Percentiles rank a stretch among this genome's conserved stretches.
phyloP scores from a whole-genome alignment of 495 filamentous ascomycete species.

The Lasiosphaeriaceae sp. region DNA sequence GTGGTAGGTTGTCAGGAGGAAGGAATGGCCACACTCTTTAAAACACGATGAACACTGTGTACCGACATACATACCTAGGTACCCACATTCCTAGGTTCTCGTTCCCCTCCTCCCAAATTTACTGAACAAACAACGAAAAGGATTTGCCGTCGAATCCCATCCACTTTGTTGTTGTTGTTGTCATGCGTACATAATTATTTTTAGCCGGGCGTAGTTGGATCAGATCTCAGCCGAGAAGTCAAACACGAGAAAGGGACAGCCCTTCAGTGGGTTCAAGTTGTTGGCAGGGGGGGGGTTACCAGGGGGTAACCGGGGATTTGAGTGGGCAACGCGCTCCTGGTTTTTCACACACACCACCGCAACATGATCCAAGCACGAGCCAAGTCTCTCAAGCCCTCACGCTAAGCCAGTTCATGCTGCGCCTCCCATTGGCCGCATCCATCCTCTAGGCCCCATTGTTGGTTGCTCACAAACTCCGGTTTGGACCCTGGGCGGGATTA shows the following conservation, averaged over 20 bases:
- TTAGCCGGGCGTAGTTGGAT: not conserved
- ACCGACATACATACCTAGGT: no score
- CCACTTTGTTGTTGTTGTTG: not conserved
- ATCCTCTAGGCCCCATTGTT: conserved; percentile 6
- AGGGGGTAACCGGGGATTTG: conserved; percentile 5
- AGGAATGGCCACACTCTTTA: no score
- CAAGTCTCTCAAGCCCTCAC: not conserved
- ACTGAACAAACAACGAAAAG: no score
- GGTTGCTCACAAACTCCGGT: conserved; percentile 8
- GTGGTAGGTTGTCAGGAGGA: no score
- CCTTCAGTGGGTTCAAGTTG: not conserved
- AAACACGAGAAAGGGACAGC: conserved; percentile 8
- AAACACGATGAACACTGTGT: no score
- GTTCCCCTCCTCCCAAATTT: no score
- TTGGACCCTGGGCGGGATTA: conserved; percentile 7
- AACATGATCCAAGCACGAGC: not conserved
- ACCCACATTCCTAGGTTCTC: no score
- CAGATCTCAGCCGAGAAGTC: not conserved
- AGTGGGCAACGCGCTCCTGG: conserved; percentile 9
- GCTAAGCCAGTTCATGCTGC: conserved; percentile 12
- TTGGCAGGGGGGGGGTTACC: no score
- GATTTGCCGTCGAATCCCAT: no score
- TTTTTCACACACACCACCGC: conserved; percentile 8
- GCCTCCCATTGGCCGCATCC: conserved; percentile 17
- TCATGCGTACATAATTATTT: conserved; percentile 4